A percentile compares a stretch with the other conserved stretches of the same genome.
Conservation (phyloP, 768 basidiomycete genomes). For the Suillus tomentosus region DNA sequence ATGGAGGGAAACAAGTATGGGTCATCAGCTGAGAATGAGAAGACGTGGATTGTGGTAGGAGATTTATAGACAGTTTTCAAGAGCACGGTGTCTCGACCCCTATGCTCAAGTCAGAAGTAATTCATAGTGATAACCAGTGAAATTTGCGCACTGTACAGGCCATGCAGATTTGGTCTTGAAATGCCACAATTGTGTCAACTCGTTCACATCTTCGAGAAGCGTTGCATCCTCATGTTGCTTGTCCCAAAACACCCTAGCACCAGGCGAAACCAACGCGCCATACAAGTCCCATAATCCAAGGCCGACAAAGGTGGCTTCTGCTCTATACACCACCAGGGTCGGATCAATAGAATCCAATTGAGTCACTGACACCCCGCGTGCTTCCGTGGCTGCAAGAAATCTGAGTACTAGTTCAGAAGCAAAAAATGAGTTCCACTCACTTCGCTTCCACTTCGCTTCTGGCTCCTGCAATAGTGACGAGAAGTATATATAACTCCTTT, state of each 20-base stretch:
- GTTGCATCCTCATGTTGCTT: constrained; percentile 85
- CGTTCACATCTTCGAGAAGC: constrained; percentile 86
- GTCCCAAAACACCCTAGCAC: constrained; percentile 84
- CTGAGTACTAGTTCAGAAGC: constrained; percentile 12
- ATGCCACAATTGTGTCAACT: constrained; percentile 92
- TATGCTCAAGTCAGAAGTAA: constrained; percentile 30
- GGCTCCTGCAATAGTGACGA: constrained; percentile 96
- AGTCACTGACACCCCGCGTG: constrained; percentile 88
- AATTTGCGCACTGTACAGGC: constrained; percentile 78
- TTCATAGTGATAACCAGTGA: constrained; percentile 16
- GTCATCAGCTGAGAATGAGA: constrained; percentile 93
- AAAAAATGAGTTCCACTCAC: constrained; percentile 45
- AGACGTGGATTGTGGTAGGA: constrained; percentile 91
- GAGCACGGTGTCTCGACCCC: constrained; percentile 87
- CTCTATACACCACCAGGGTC: constrained; percentile 92
- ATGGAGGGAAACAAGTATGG: constrained; percentile 79
- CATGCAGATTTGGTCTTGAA: constrained; percentile 89
- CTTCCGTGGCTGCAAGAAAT: constrained; percentile 65
- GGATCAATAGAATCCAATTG: constrained; percentile 97
- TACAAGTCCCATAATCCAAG: constrained; percentile 95
- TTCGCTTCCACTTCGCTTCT: constrained; percentile 94
- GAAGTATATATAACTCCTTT: constrained; percentile 96
- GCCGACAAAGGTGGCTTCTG: constrained; percentile 96
- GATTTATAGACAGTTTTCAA: constrained; percentile 98
- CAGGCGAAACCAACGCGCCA: constrained; percentile 83